Conservation (phyloP, 108 stramenopile genomes). For the Stephanodiscus minutulus region DNA sequence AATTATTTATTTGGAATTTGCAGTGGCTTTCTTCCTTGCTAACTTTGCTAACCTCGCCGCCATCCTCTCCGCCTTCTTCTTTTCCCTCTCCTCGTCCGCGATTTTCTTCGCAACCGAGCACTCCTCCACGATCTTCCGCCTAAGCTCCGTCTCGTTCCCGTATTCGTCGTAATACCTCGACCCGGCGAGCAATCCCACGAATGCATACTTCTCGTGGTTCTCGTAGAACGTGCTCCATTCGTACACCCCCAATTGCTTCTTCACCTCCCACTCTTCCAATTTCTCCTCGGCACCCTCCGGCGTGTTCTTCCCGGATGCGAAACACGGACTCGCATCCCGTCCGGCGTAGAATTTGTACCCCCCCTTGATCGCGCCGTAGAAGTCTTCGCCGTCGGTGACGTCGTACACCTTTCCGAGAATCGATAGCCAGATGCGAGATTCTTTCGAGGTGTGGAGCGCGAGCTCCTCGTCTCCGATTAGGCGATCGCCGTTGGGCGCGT, state of each 20-base stretch:
- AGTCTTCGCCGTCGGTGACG: slow-evolving; percentile 5
- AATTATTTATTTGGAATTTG: background rate
- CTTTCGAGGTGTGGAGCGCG: background rate
- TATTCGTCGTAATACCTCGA: slow-evolving; percentile 58
- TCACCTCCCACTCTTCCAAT: slow-evolving; percentile 48
- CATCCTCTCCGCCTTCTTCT: slow-evolving; percentile 31
- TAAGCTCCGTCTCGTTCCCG: slow-evolving; percentile 50
- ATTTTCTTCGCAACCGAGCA: slow-evolving; percentile 26
- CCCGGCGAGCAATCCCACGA: slow-evolving; percentile 57
- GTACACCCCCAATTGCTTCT: slow-evolving; percentile 37
- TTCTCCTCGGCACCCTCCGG: slow-evolving; percentile 59
- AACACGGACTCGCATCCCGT: slow-evolving; percentile 53
- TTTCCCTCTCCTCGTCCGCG: slow-evolving; percentile 30
- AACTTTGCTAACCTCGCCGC: slow-evolving; percentile 12
- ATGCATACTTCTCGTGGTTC: slow-evolving; percentile 60
- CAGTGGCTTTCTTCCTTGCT: slow-evolving; percentile 26
- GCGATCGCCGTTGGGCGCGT: background rate
- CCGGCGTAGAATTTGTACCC: slow-evolving; percentile 60
- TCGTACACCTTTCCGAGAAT: slow-evolving; percentile 1
- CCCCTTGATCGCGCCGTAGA: slow-evolving; percentile 22
- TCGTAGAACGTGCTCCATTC: slow-evolving; percentile 63
- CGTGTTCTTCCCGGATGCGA: slow-evolving; percentile 73
- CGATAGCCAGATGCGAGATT: background rate
- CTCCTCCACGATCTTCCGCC: slow-evolving; percentile 29
- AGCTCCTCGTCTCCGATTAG: background rate